A percentile compares a stretch with the other conserved stretches of the same genome.
phyloP scores from a whole-genome alignment of 2,329 filamentous ascomycete species.

The Aureobasidium zeae region DNA sequence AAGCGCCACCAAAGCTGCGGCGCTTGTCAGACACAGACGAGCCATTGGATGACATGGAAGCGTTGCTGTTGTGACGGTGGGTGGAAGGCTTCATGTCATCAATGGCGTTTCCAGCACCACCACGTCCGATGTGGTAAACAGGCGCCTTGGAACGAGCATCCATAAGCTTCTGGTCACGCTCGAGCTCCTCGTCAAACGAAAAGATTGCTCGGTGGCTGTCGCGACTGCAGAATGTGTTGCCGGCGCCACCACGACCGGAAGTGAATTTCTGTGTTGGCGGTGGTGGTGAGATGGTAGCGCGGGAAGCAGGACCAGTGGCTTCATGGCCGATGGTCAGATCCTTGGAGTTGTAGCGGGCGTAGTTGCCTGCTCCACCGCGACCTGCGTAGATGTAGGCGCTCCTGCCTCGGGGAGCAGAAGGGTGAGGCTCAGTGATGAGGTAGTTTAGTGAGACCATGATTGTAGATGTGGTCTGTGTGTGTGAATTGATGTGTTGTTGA shows the following conservation, averaged over 20 bases:
- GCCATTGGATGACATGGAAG: slow-evolving; percentile 11
- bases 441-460: slow-evolving; percentile 32
- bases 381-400: slow-evolving; percentile 42
- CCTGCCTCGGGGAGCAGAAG: slow-evolving; percentile 40
- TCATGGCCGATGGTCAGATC: slow-evolving; percentile 42
- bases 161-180: slow-evolving; percentile 46
- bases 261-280: slow-evolving; percentile 44
- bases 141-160: slow-evolving; percentile 43
- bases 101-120: slow-evolving; percentile 49
- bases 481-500: slow-evolving; percentile 14
- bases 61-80: slow-evolving; percentile 13
- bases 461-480: slow-evolving; percentile 13
- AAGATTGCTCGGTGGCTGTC: slow-evolving; percentile 51
- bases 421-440: slow-evolving; percentile 53
- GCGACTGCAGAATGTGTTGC: slow-evolving; percentile 45
- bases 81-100: slow-evolving; percentile 30
- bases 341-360: slow-evolving; percentile 45
- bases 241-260: slow-evolving; percentile 49
- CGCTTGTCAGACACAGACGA: slow-evolving; percentile 12
- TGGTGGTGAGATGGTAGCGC: slow-evolving; percentile 40
- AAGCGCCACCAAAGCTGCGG: slow-evolving; percentile 8
- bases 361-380: slow-evolving; percentile 51
- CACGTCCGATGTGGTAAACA: slow-evolving; percentile 55
- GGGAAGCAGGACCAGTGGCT: slow-evolving; percentile 40
- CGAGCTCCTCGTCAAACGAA: slow-evolving; percentile 59